Evolutionary conservation across 768 basidiomycete genomes (phyloP), one percentile per base, ranked within the genome.

Genomic region (Tulasnella sp.): DNA sequence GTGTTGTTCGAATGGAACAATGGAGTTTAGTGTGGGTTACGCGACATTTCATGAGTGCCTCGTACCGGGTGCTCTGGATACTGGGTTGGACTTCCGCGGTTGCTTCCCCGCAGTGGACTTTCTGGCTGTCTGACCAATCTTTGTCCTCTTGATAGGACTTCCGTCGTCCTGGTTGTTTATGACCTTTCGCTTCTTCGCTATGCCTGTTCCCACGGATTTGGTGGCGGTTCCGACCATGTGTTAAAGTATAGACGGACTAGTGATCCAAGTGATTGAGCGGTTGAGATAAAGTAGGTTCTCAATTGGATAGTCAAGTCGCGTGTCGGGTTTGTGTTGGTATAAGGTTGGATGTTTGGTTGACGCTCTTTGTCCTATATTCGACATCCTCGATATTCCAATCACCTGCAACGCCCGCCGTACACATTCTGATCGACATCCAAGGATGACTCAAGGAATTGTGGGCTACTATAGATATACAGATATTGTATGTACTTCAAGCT

Each of bases 81-180:
- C 24, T 19, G 44, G 23, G 21, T 56, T 38, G 9, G 63, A 63
- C 63, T 68, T 65, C 30, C 68, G 64, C 42, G 83, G 82, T 41
- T 79, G 72, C 47, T 73, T 73, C 17, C 86, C 84, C 56, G 88
- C 89, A 0, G 89, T 89, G 71, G 82, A 87, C 72, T 93, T 93
- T 63, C 92, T 80, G 10, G 92, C 91, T 0, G 89, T 91, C 58
- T 48, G n/a, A 5, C 34, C 32, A 52, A n/a, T 19, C 45, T 48
- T 48, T 27, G n/a, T 7, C 45, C 19, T 19, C 23, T n/a, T 52
- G 4, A 24, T 19, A 21, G 51, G 30, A 21, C 4, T 27, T n/a
- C 27, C 51, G 51, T 26, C 23, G 51, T 52, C 51, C 24, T 24
- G 19, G 51, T 26, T 29, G 51, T 52, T 29, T 19, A 52, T 29